Conservation (phyloP, 2,329 filamentous ascomycete genomes). For the Tolypocladium capitatum region DNA sequence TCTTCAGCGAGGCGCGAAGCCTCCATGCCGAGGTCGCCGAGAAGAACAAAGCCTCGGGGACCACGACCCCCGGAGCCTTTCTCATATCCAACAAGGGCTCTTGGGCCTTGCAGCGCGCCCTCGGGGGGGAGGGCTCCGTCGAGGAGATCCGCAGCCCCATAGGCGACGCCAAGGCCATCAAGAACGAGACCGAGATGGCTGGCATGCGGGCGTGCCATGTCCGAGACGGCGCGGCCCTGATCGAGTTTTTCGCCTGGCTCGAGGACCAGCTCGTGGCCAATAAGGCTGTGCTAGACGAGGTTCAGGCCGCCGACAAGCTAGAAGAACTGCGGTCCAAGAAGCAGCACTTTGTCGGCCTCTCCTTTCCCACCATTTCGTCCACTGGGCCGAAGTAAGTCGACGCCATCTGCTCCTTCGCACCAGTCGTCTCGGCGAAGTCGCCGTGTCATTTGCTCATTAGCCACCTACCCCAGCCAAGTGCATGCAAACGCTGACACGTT, state of each 20-base stretch:
- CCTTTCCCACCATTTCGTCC: conserved; percentile 91
- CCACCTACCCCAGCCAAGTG: neutral
- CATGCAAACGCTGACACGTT: conserved; percentile 1
- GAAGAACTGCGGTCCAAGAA: conserved; percentile 58
- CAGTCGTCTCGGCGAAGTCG: neutral
- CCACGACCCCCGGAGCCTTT: conserved; percentile 46
- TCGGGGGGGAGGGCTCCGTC: conserved; percentile 75
- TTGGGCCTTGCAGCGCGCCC: conserved; percentile 77
- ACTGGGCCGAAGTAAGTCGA: conserved; percentile 58
- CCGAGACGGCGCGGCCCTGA: conserved; percentile 80
- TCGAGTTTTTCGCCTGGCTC: conserved; percentile 91
- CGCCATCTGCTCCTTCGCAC: neutral
- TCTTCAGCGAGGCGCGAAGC: conserved; percentile 64
- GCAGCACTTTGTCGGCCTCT: conserved; percentile 73
- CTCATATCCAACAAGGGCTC: conserved; percentile 80
- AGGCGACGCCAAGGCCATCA: conserved; percentile 83
- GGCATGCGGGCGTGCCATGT: conserved; percentile 94
- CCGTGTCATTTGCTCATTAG: no score
- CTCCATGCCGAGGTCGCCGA: conserved; percentile 32
- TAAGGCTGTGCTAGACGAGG: conserved; percentile 67
- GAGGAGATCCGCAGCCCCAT: conserved; percentile 82
- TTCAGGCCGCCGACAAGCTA: conserved; percentile 82
- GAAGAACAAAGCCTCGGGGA: conserved; percentile 19
- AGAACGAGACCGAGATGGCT: conserved; percentile 77
- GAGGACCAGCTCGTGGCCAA: conserved; percentile 74